phyloP scores from a whole-genome alignment of 2,329 filamentous ascomycete species.

The Decorospora gaudefroyi region DNA sequence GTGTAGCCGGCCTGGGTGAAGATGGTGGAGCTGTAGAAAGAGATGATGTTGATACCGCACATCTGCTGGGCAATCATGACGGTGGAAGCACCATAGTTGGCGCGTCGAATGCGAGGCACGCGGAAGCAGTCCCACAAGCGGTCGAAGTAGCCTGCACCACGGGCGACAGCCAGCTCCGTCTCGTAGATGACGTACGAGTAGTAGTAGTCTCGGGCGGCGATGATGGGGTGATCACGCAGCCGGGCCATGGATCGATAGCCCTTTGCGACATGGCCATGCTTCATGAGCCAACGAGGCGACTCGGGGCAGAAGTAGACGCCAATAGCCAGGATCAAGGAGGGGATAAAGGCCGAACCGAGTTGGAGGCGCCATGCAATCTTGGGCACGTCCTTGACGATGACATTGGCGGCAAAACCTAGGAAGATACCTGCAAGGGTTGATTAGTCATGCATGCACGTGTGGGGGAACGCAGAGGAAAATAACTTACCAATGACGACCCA shows the following conservation, averaged over 20 bases:
- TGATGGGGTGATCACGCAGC: conserved; percentile 47
- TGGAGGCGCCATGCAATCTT: conserved; percentile 45
- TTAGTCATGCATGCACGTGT: conserved; percentile 11
- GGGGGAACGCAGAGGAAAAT: conserved; percentile 15
- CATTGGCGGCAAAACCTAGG: conserved; percentile 55
- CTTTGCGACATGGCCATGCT: conserved; percentile 42
- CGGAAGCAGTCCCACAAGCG: conserved; percentile 57
- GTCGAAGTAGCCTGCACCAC: conserved; percentile 43
- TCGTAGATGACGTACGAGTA: conserved; percentile 45
- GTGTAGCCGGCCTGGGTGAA: conserved; percentile 60
- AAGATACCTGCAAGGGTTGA: conserved; percentile 41
- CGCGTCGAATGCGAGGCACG: conserved; percentile 45
- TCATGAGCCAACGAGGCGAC: conserved; percentile 49
- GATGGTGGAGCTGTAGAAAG: conserved; percentile 74
- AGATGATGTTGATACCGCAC: conserved; percentile 71
- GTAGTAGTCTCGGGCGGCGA: conserved; percentile 46
- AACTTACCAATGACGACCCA: conserved; percentile 43
- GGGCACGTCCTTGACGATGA: conserved; percentile 51
- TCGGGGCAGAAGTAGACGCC: conserved; percentile 49
- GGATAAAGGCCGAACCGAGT: conserved; percentile 48
- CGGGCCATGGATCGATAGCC: conserved; percentile 56
- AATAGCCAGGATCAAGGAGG: conserved; percentile 43
- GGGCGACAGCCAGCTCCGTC: conserved; percentile 43
- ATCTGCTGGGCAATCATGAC: conserved; percentile 50
- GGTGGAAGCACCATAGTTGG: conserved; percentile 48